phyloP scores from a whole-genome alignment of 352 stramenopile species.

The Phytophthora sojae region DNA sequence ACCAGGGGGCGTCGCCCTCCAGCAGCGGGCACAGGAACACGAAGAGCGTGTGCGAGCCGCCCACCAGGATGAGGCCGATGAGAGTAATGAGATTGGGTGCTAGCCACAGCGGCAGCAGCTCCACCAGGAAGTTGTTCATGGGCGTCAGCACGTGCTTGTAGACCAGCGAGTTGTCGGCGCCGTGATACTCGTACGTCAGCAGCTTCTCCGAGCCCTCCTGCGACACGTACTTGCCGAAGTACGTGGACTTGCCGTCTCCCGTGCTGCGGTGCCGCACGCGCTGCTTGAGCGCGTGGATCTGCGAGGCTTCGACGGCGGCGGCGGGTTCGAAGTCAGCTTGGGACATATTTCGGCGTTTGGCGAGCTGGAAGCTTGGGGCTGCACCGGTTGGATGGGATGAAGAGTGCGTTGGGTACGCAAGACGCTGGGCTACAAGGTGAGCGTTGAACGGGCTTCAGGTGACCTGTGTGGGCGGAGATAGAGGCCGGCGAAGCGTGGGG shows the following conservation, averaged over 20 bases:
- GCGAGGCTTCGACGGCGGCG: slow-evolving; percentile 31
- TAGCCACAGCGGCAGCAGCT: slow-evolving; percentile 81
- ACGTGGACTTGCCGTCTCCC: slow-evolving; percentile 82
- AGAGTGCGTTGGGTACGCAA: slow-evolving; percentile 2
- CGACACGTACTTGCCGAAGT: slow-evolving; percentile 91
- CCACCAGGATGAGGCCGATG: slow-evolving; percentile 72
- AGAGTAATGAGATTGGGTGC: slow-evolving; percentile 88
- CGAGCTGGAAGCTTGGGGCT: not conserved
- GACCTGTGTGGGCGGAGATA: slow-evolving; percentile 1
- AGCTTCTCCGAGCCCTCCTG: slow-evolving; percentile 88
- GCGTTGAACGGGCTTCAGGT: not conserved
- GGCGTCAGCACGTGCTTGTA: slow-evolving; percentile 89
- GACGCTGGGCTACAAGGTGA: slow-evolving; percentile 10
- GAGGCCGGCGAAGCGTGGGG: not conserved
- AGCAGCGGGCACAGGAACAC: slow-evolving; percentile 77
- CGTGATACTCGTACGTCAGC: slow-evolving; percentile 88
- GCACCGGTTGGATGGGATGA: not conserved
- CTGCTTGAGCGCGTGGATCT: slow-evolving; percentile 59
- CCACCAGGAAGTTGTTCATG: slow-evolving; percentile 87
- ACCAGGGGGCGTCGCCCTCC: slow-evolving; percentile 71
- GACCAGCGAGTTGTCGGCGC: slow-evolving; percentile 86
- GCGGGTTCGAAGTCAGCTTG: slow-evolving; percentile 22
- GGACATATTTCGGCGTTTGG: slow-evolving; percentile 24
- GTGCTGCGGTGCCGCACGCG: slow-evolving; percentile 79
- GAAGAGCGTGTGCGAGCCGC: slow-evolving; percentile 68